Evolutionary conservation across 106 monocot genomes (phyloP), one percentile per base, ranked within the genome.

Genomic region (Chionographis japonica): DNA sequence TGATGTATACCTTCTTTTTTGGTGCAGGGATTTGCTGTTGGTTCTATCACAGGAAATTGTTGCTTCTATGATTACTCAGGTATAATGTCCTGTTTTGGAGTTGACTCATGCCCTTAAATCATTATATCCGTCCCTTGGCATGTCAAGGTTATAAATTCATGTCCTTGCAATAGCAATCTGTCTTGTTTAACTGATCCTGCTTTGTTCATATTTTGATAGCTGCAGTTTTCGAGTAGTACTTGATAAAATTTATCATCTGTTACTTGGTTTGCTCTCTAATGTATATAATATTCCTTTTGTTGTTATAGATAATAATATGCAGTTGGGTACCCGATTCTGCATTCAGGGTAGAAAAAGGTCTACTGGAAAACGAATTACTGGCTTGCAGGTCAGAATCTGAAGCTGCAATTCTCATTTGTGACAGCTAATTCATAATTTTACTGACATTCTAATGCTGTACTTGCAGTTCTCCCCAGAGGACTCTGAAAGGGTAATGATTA

Each of bases 21-120:
- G 50, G 20, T 40, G 17, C 79, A 95, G 94, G 91, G 94, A n/a
- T 88, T 95, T 74, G 74, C 86, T 68, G 85, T 88, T 68, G 94
- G 94, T 51, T 81, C 85, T 52, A 74, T 85, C 20, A 52, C 55
- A 53, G 90, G 94, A 59, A 75, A 61, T 68, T 91, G 88, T 37
- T 78, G 84, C 41, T 84, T 95, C 60, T 95, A 88, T 66, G 52
- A 75, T 58, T 77, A 69, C 65, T 81, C 79, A 74, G 94, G 94
- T 95, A 79, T 13, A 7, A 36, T 49, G 6, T 58, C 4, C 1
- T 53, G 14, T n/a, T 69, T 57, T 46, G 4, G 16, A 10, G 46
- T 27, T 46, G 46, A 46, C 9, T 46, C 8, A 46, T 46, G 2
- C 46, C 46, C 46, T 46, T 46, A 46, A 46, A 27, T 27, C 27